Evolutionary conservation across 108 stramenopile genomes (phyloP), one percentile per base, ranked within the genome.

Genomic region (Skeletonema grethae): DNA sequence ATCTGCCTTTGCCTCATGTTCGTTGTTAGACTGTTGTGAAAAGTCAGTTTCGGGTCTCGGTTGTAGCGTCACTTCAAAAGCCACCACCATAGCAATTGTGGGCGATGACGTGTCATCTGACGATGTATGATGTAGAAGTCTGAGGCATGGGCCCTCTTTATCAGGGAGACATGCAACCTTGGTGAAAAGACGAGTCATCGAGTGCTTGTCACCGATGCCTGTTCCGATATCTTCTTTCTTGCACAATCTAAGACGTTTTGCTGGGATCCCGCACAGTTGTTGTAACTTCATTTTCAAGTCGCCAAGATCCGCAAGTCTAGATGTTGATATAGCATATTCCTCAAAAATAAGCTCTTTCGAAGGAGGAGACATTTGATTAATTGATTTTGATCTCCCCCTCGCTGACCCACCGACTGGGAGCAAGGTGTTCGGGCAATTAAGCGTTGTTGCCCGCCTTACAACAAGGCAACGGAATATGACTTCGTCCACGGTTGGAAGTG

Each of bases 401-500:
- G 60, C 16, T 32, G 35, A 16, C 34, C 35, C 34, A 7, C 62
- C 29, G 2, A 63, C 63, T 32, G 16, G 13, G 15, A 67, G 59
- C 64, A 91, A 69, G 1, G 88, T 72, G 76, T 81, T 82, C n/a
- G 87, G 87, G 35, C 89, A 86, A 59, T 90, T 92, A 24, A 82
- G 69, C 10, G 81, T 68, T 34, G 86, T 89, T n/a, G 88, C 91
- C 35, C 94, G 82, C 58, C 94, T 86, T 12, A 90, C 73, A 34
- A 95, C 87, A 20, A 72, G 76, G 59, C 88, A 89, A 35, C 85
- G 85, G 73, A 91, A 95, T 56, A 91, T 84, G 0, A 95, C 91
- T 67, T 95, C 91, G 5, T 91, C 85, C n/a, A 92, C 88, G 11
- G 90, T 88, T 22, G 97, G 94, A 50, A 97, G 84, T 16, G 98